Evolutionary conservation across 352 stramenopile species (phyloP), one percentile per base, ranked within the genome.

Genomic region (Phytopythium boreale): DNA sequence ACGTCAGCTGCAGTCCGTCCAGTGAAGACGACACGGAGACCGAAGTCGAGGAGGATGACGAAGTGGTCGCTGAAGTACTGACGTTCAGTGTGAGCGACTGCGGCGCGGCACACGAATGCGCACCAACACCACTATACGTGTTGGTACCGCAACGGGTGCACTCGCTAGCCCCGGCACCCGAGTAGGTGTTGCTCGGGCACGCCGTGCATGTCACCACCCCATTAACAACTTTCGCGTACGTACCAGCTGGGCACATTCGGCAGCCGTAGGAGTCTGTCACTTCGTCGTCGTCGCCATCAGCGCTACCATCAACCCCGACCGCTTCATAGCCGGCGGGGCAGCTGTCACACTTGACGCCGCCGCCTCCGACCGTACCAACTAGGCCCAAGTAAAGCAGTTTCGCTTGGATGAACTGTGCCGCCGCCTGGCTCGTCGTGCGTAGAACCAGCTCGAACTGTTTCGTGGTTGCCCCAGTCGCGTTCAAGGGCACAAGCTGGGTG

Each of bases 121-220:
- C 71, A 44, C 80, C 80, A 36, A 50, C 34, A 22, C 56, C 71
- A 37, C 81, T 90, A 46, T 81, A 84, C 9, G 84, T 91, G 55
- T 91, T 91, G n/a, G 56, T 56, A 14, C 84, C 84, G 67, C 84
- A 93, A 5, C 74, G 57, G 56, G 63, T 79, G 39, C 84, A 93
- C 49, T 72, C 64, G 1, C 63, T 73, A 6, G 77, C 68, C n/a
- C 84, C 82, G 34, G 72, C 64, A 8, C 69, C 66, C 3, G 82
- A 91, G 62, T 82, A 88, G 14, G 80, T 88, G 56, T 91, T 90
- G 1, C 65, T 66, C 14, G 82, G 79, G 19, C 84, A 93, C 34
- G 76, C 63, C 22, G 69, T 62, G 50, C 84, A 93, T 27, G 74
- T 69, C 10, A 76, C 68, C 17, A 86, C 73, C 7, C 74, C 76